Conservation (phyloP, 2,329 filamentous ascomycete genomes). For the Magnaporthiopsis rhizophila region DNA sequence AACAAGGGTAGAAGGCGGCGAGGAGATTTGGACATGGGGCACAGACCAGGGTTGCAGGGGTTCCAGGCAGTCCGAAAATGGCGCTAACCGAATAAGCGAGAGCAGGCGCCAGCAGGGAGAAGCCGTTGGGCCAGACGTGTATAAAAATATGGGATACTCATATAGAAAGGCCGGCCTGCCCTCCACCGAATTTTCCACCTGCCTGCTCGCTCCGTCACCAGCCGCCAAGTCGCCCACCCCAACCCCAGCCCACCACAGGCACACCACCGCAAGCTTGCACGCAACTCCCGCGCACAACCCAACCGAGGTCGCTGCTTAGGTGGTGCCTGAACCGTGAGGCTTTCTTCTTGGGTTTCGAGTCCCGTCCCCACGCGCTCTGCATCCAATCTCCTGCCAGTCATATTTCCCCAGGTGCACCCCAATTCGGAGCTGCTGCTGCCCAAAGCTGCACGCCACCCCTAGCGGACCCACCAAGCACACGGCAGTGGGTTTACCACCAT, state of each 20-base stretch:
- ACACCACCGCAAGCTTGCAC: background rate
- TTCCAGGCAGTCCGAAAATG: constrained; percentile 11
- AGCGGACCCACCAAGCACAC: background rate
- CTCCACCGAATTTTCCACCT: constrained; percentile 11
- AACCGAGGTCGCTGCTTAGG: background rate
- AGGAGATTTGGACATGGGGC: constrained; percentile 6
- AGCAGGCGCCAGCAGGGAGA: constrained; percentile 8
- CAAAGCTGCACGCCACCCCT: background rate
- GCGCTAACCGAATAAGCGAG: constrained; percentile 14
- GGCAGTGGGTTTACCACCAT: background rate
- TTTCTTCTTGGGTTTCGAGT: background rate
- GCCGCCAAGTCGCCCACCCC: constrained; percentile 2
- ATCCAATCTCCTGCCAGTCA: background rate
- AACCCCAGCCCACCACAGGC: background rate
- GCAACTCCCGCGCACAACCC: background rate
- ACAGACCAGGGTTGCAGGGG: constrained; percentile 6
- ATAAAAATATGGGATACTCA: constrained; percentile 22
- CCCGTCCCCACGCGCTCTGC: background rate
- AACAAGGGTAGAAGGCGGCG: background rate
- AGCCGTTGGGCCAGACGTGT: constrained; percentile 15
- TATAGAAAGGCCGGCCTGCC: constrained; percentile 19
- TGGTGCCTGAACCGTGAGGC: background rate
- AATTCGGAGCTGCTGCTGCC: background rate
- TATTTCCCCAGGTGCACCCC: background rate
- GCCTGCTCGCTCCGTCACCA: constrained; percentile 7